Evolutionary conservation across 75 land plant genomes (phyloP), one percentile per base, ranked within the genome.

Genomic region (Sequoia sempervirens): DNA sequence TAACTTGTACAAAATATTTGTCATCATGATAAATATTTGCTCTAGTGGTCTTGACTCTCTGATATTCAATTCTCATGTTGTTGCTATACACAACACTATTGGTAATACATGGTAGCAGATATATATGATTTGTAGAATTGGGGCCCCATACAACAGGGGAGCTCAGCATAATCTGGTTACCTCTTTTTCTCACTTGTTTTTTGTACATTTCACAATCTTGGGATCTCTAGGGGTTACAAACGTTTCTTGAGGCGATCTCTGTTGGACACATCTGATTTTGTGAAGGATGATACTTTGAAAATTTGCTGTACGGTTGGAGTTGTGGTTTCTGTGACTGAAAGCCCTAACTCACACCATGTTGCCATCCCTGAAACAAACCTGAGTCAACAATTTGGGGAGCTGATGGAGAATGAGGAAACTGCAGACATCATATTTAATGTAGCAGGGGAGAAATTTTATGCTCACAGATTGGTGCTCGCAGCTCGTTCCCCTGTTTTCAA

Each of bases 221-320:
- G 41, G 64, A 32, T 45, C 34, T 85, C 15, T 87, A 89, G 91
- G 90, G 93, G 93, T 68, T 92, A 92, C 82, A 92, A 92, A 70
- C 90, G 92, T 17, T 91, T 92, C 81, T 92, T 86, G 61, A 90
- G 87, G 84, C 76, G 93, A 53, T 84, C 88, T 26, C 61, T 78
- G 11, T 82, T 92, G 73, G 93, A 92, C 79, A 83, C 88, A 8
- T 90, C 92, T n/a, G 93, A 92, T 81, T 92, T 84, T 52, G 81
- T 92, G 18, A 84, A 87, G 82, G 80, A 83, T 70, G 91, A 89
- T 82, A 88, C 84, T 82, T 80, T 89, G 50, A 87, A 82, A 74
- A 85, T 89, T 36, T 82, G 85, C 26, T 89, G 91, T 34, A 89
- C 90, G 1, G 91, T 89, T 23, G 91, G 91, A 8, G 91, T 89